Base-by-base conservation (phyloP, 345 rosid species). In the Eucalyptus tenuipes region DNA sequence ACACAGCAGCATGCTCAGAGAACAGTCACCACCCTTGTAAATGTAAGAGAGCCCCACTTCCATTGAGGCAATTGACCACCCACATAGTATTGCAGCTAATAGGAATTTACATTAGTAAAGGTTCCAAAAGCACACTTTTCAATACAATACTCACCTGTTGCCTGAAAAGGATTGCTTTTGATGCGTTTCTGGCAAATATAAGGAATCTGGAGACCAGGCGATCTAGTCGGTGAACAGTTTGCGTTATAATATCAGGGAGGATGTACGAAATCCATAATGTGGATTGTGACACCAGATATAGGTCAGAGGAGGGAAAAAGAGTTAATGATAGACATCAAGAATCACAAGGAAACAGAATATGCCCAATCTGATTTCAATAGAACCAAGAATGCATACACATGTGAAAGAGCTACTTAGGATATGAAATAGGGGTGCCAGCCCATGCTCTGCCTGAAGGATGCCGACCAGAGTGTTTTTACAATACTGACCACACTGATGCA, bases 401-500 rank as follows among this genome's bases (percentile, higher is more conserved):
- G 57, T 0, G 24, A 52, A 47, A 71, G 81, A 18, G 81, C 45
- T 75, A 49, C 68, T 47, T 14, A 16, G 99, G 99, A 97, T 96
- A 98, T 97, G 97, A 93, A 96, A 96, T 57, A 98, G 88, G 89
- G 98, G 92, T 59, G 95, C 95, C 89, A 97, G 85, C 68, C 90
- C 96, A 91, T 95, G 93, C 92, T 98, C 99, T 42, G 99, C 98
- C 90, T 97, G 95, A 91, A 98, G 99, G 93, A 98, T 95, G 89
- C 99, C 98, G 88, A 98, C 96, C 89, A 96, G 92, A 13, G 98
- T 98, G 93, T 98, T 97, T 94, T 98, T 98, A 61, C 98, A 96
- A 89, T 98, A 98, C 87, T 98, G 99, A 87, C 99, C 99, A 93
- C 98, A 96, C 29, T 97, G 99, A 93, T 97, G 99, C 88, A 98